Evolutionary conservation across 495 filamentous ascomycete genomes (phyloP).

Genomic region (Lasiosphaeriaceae sp.): DNA sequence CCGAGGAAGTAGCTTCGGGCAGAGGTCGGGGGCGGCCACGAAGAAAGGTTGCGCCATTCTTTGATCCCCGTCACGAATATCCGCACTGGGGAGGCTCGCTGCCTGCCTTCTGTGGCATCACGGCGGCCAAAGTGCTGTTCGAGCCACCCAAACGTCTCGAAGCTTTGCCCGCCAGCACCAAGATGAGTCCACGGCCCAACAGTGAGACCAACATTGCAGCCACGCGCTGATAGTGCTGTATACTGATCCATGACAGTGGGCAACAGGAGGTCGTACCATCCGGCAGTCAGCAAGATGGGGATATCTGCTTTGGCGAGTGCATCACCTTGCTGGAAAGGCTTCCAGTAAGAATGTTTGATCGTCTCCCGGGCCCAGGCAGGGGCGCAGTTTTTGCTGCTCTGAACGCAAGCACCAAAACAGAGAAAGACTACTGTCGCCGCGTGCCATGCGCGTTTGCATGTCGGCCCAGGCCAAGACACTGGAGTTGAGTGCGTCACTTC

Average conservation of each 20-base stretch:
- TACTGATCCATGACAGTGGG: neutral
- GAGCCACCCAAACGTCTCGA: neutral
- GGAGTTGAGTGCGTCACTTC: too few species aligned
- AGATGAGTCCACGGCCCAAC: neutral
- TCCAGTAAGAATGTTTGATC: too few species aligned
- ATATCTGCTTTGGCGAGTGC: neutral
- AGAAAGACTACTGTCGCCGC: too few species aligned
- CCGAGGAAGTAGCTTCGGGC: neutral
- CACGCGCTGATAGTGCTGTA: neutral
- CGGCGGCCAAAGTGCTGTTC: neutral
- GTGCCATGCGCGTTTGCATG: too few species aligned
- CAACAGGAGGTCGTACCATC: neutral
- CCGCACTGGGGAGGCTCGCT: neutral
- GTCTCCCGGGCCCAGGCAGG: neutral
- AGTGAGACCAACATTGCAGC: neutral
- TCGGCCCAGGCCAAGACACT: neutral
- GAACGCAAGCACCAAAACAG: too few species aligned
- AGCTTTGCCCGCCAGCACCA: too few species aligned
- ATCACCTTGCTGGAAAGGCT: neutral
- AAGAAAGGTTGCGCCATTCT: neutral
- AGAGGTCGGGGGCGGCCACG: neutral
- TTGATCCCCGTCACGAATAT: neutral
- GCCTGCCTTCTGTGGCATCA: neutral
- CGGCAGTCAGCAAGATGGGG: neutral
- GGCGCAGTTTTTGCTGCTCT: too few species aligned